Percentiles rank a stretch among this genome's conserved stretches.
These are phyloP conservation scores for Dictyostelium capitatum DNA, from an alignment of 78 protist species.

Conservation along the genomic window DNA sequence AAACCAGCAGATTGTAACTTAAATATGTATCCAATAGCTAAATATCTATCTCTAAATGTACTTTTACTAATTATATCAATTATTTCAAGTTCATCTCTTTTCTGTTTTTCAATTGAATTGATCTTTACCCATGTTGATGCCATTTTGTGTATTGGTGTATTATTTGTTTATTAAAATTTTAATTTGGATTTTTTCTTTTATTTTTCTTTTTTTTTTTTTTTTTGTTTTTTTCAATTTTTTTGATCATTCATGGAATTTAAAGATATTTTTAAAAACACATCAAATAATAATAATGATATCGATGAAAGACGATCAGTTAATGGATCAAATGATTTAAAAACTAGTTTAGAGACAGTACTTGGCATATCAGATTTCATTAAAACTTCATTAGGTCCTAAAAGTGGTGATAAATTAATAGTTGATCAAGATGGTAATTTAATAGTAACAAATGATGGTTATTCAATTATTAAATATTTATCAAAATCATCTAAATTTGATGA, in stretches of 20 bases:
- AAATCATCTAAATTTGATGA: constrained; percentile 13
- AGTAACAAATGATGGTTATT: constrained; percentile 64
- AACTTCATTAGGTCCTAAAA: constrained; percentile 29
- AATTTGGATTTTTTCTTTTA: no score
- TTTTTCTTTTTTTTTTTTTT: no score
- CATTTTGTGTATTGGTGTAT: no score
- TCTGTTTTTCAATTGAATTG: background rate
- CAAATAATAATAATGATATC: no score
- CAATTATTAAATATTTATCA: constrained; percentile 20
- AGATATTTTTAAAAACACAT: no score
- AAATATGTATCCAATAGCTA: background rate
- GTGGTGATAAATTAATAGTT: constrained; percentile 67
- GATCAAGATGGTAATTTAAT: constrained; percentile 40
- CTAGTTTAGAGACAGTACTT: background rate
- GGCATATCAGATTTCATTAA: constrained; percentile 1
- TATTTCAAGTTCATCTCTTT: background rate
- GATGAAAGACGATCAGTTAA: background rate
- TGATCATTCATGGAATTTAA: no score
- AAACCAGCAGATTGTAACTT: background rate
- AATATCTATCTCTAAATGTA: background rate
- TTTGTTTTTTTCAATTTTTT: no score
- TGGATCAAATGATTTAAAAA: constrained; percentile 10
- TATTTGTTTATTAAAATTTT: no score
- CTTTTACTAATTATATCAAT: background rate
- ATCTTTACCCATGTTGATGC: no score